Percentiles rank a stretch among this genome's conserved stretches.
These are phyloP conservation scores for Suillus discolor DNA, from an alignment of 768 basidiomycete genomes.

Conservation along the genomic window DNA sequence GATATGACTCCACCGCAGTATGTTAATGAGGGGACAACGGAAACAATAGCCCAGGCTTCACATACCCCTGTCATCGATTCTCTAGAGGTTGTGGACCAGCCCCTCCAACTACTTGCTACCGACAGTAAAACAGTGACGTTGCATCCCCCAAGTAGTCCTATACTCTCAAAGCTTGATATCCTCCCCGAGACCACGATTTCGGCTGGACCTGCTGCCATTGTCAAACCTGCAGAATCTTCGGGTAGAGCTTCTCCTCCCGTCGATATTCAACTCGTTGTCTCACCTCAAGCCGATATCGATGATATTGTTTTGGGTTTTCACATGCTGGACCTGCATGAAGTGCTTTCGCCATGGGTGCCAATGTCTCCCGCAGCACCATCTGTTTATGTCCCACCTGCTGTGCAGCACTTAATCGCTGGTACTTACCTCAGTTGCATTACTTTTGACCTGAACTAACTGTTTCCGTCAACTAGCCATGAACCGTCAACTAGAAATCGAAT, in stretches of 20 bases:
- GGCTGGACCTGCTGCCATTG: neutral
- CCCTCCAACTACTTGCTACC: neutral
- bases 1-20: neutral
- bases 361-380: conserved; percentile 18
- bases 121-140: neutral
- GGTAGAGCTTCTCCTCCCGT: neutral
- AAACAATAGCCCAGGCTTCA: neutral
- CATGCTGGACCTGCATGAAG: conserved; percentile 37
- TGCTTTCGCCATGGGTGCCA: conserved; percentile 37
- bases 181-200: neutral
- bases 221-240: no score
- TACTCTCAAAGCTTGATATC: neutral
- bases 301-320: conserved; percentile 27
- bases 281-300: neutral
- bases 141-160: neutral
- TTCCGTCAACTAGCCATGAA: conserved; percentile 32
- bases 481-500: conserved; percentile 32
- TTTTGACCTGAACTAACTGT: conserved; percentile 8
- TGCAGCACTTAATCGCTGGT: conserved; percentile 39
- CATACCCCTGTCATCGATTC: neutral
- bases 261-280: neutral
- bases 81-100: neutral
- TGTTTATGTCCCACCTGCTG: conserved; percentile 38
- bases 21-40: neutral
- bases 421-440: conserved; percentile 10